phyloP scores from a whole-genome alignment of 2,329 filamentous ascomycete genomes.

The Dothidotthia symphoricarpi region DNA sequence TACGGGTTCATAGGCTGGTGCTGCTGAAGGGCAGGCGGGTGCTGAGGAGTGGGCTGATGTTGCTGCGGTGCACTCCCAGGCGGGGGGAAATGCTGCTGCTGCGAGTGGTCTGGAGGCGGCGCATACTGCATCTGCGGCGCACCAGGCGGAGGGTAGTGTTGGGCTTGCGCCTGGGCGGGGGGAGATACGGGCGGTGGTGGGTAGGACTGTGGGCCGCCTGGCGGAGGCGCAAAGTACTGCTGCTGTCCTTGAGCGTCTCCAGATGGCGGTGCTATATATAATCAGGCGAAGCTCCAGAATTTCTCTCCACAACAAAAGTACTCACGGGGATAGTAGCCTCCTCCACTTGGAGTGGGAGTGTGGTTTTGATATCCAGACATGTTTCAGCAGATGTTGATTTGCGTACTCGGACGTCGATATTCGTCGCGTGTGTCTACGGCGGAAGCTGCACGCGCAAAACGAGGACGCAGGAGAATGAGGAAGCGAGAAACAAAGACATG shows the following conservation, averaged over 20 bases:
- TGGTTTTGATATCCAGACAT: conserved; percentile 38
- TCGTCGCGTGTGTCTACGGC: no score
- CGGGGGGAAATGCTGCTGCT: conserved; percentile 30
- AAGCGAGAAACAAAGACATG: neutral
- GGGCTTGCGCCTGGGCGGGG: conserved; percentile 26
- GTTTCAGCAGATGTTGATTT: conserved; percentile 1
- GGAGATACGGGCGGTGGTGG: conserved; percentile 37
- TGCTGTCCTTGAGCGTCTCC: conserved; percentile 36
- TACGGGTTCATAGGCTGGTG: conserved; percentile 28
- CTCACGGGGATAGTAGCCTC: conserved; percentile 40
- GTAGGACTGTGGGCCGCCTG: conserved; percentile 30
- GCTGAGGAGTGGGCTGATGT: conserved; percentile 31
- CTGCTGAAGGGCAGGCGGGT: conserved; percentile 7
- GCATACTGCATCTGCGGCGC: conserved; percentile 29
- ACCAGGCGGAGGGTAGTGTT: conserved; percentile 35
- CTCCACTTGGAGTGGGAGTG: conserved; percentile 35
- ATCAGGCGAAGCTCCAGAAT: conserved; percentile 16
- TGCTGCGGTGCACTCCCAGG: conserved; percentile 24
- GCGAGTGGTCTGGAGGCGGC: conserved; percentile 30
- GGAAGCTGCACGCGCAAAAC: no score
- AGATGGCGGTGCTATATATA: conserved; percentile 29
- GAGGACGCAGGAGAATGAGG: no score
- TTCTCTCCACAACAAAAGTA: conserved; percentile 1
- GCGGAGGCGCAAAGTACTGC: conserved; percentile 42
- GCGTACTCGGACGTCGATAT: no score